Evolutionary conservation across 495 filamentous ascomycete species (phyloP).

Genomic region (Pyrenula massariospora): DNA sequence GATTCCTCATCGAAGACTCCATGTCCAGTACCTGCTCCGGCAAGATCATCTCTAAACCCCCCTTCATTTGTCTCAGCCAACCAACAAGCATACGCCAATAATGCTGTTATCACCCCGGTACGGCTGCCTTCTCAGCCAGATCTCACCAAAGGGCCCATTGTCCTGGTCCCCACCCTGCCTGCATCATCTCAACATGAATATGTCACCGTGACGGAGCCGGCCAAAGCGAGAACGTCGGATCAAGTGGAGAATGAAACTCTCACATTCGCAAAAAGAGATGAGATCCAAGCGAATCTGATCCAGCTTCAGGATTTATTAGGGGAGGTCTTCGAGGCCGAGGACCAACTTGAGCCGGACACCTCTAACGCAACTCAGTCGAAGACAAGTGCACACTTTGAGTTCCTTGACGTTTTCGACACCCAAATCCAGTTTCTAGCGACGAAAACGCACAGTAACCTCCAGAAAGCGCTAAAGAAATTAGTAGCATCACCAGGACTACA

Average conservation of each 20-base stretch:
- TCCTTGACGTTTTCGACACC: constrained; percentile 29
- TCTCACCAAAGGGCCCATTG: neutral
- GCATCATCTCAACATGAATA: constrained; percentile 23
- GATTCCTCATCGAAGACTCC: constrained; percentile 13
- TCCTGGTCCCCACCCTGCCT: constrained; percentile 17
- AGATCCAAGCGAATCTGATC: constrained; percentile 59
- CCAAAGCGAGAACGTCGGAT: neutral
- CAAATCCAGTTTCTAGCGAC: constrained; percentile 50
- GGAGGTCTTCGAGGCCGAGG: constrained; percentile 69
- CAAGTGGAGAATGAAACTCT: neutral
- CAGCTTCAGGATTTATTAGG: constrained; percentile 56
- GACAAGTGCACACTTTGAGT: constrained; percentile 31
- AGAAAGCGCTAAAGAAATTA: constrained; percentile 53
- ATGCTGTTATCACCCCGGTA: neutral
- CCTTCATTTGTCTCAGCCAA: too few relatives aligned
- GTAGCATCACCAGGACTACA: constrained; percentile 41
- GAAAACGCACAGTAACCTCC: constrained; percentile 53
- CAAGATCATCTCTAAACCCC: too few relatives aligned
- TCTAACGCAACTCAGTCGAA: constrained; percentile 21
- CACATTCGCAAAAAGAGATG: constrained; percentile 36
- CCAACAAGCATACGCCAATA: neutral
- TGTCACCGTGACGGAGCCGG: constrained; percentile 9
- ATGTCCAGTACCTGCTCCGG: neutral
- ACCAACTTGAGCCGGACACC: constrained; percentile 43
- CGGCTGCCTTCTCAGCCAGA: neutral